These are phyloP conservation scores for Tulasnella sp. DNA, from an alignment of 768 basidiomycete species.

Conservation along the genomic window DNA sequence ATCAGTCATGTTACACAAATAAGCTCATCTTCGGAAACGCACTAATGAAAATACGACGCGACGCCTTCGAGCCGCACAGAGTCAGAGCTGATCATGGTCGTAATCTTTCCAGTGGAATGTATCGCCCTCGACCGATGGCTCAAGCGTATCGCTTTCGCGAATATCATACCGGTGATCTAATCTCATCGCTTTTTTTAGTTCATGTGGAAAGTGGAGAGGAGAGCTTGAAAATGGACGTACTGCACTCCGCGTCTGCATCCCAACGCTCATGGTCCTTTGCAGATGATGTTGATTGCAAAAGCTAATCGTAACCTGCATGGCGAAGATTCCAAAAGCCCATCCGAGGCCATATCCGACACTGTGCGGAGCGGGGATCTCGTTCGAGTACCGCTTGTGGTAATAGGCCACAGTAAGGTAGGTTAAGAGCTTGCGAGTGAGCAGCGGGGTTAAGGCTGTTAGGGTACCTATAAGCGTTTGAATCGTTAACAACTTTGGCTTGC, in stretches of 20 bases:
- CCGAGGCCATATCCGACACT: constrained; percentile 23
- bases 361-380: constrained; percentile 7
- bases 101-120: constrained; percentile 26
- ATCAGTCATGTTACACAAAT: not conserved
- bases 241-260: constrained; percentile 7
- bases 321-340: constrained; percentile 21
- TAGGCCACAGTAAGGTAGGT: constrained; percentile 20
- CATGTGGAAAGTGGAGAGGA: no score
- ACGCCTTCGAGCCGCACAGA: constrained; percentile 22
- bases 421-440: constrained; percentile 21
- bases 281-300: constrained; percentile 17
- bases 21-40: no score
- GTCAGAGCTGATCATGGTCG: constrained; percentile 27
- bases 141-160: constrained; percentile 28
- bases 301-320: constrained; percentile 21
- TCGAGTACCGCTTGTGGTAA: constrained; percentile 15
- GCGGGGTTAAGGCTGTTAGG: constrained; percentile 1
- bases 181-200: not conserved
- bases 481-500: no score
- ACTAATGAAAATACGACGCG: constrained; percentile 7
- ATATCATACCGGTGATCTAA: constrained; percentile 26
- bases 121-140: constrained; percentile 24
- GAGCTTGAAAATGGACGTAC: not conserved
- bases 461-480: not conserved
- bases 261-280: constrained; percentile 2